These are phyloP conservation scores for Castanea mollissima DNA, from an alignment of 306 rosid genomes.

Conservation along the genomic window DNA sequence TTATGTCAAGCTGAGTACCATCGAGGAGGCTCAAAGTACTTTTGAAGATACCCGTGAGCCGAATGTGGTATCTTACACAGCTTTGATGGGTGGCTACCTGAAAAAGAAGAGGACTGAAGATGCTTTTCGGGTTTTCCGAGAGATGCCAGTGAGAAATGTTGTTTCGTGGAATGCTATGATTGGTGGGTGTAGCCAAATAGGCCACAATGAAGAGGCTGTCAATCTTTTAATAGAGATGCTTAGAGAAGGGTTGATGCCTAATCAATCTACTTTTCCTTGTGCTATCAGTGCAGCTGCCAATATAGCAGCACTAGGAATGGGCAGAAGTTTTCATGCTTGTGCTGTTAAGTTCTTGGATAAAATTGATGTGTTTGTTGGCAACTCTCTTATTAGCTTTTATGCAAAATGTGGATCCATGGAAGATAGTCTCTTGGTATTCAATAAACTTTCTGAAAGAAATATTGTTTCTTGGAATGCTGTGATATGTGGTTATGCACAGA, in stretches of 20 bases:
- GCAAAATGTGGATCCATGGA: conserved; percentile 91
- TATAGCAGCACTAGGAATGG: conserved; percentile 73
- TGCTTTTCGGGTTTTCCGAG: conserved; percentile 53
- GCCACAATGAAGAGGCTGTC: conserved; percentile 80
- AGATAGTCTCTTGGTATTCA: conserved; percentile 59
- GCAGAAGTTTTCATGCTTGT: conserved; percentile 75
- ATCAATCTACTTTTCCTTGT: conserved; percentile 77
- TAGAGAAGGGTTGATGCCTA: conserved; percentile 62
- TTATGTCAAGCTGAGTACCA: conserved; percentile 61
- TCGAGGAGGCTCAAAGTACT: conserved; percentile 55
- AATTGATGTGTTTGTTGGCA: conserved; percentile 61
- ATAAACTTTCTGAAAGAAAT: conserved; percentile 45
- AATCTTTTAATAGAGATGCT: conserved; percentile 63
- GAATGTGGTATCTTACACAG: conserved; percentile 83
- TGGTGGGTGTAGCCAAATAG: conserved; percentile 81
- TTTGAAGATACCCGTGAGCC: conserved; percentile 54
- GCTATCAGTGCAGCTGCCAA: conserved; percentile 70
- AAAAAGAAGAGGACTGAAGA: conserved; percentile 55
- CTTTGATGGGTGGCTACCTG: conserved; percentile 69
- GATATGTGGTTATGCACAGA: conserved; percentile 89
- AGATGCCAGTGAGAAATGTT: conserved; percentile 74
- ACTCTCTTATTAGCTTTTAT: conserved; percentile 69
- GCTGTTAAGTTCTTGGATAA: conserved; percentile 75
- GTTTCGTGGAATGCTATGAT: conserved; percentile 90
- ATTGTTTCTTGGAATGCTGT: conserved; percentile 88